Evolutionary conservation across 2,329 filamentous ascomycete species (phyloP).

Genomic region (Hymenoscyphus albidus): DNA sequence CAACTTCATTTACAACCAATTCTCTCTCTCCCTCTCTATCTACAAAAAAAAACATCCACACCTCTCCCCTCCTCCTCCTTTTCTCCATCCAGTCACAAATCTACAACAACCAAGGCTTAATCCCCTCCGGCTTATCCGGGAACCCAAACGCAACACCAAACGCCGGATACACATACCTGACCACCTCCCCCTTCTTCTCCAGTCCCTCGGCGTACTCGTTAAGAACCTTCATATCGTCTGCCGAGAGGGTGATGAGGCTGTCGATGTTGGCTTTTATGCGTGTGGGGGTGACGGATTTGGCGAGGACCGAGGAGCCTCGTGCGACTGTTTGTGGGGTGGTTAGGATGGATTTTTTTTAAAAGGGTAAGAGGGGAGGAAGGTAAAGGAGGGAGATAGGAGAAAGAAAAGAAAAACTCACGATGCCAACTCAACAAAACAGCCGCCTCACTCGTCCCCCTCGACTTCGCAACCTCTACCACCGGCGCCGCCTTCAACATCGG

Average conservation of each 20-base stretch:
- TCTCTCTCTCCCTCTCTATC: no score
- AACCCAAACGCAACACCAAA: slow-evolving; percentile 69
- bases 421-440: slow-evolving; percentile 70
- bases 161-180: slow-evolving; percentile 64
- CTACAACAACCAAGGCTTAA: neutral
- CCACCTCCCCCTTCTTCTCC: slow-evolving; percentile 45
- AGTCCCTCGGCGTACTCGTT: slow-evolving; percentile 52
- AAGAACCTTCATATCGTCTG: slow-evolving; percentile 56
- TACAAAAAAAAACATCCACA: no score
- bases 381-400: slow-evolving; percentile 4
- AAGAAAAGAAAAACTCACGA: slow-evolving; percentile 44
- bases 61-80: no score
- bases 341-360: slow-evolving; percentile 5
- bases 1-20: no score
- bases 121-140: slow-evolving; percentile 47
- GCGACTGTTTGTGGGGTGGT: slow-evolving; percentile 47
- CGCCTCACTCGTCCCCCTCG: slow-evolving; percentile 56
- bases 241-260: slow-evolving; percentile 57
- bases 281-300: slow-evolving; percentile 66
- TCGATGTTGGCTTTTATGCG: slow-evolving; percentile 69
- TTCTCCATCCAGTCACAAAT: no score
- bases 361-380: slow-evolving; percentile 1
- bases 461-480: slow-evolving; percentile 61
- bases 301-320: slow-evolving; percentile 65
- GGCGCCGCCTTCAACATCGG: slow-evolving; percentile 54